These are phyloP conservation scores for Ophiostoma triangulosporum DNA, from an alignment of 2,329 filamentous ascomycete genomes.

Conservation along the genomic window DNA sequence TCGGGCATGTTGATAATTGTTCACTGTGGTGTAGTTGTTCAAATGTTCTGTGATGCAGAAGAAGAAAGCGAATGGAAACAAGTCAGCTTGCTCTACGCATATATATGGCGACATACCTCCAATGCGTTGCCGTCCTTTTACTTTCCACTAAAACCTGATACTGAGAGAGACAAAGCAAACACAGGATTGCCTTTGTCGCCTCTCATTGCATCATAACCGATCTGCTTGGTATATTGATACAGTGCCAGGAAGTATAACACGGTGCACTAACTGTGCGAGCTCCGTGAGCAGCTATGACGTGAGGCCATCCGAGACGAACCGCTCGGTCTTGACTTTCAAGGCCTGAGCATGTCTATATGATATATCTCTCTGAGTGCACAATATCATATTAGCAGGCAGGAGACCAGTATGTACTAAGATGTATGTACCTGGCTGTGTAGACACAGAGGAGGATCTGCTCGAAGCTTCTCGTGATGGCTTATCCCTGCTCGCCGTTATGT, in stretches of 20 bases:
- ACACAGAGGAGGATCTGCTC: too few species aligned
- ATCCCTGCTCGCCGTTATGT: too few species aligned
- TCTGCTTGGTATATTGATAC: background rate
- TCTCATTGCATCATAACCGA: constrained; percentile 1
- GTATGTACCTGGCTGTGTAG: too few species aligned
- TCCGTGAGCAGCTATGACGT: too few species aligned
- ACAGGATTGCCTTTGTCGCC: background rate
- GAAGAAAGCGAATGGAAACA: background rate
- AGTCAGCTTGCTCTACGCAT: background rate
- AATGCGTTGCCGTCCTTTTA: background rate
- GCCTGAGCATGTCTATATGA: too few species aligned
- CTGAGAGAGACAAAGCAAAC: background rate
- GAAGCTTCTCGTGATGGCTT: too few species aligned
- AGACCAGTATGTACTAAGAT: too few species aligned
- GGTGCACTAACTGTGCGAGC: background rate
- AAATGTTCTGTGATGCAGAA: background rate
- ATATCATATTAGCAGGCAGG: too few species aligned
- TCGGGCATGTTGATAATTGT: constrained; percentile 35
- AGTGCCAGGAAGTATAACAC: background rate
- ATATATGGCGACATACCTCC: background rate
- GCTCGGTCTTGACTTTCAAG: too few species aligned
- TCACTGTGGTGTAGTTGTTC: background rate
- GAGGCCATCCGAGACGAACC: too few species aligned
- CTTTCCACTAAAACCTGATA: background rate
- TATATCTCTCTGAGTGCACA: too few species aligned